These are phyloP conservation scores for Apodospora peruviana DNA, from an alignment of 495 filamentous ascomycete genomes.

Conservation along the genomic window DNA sequence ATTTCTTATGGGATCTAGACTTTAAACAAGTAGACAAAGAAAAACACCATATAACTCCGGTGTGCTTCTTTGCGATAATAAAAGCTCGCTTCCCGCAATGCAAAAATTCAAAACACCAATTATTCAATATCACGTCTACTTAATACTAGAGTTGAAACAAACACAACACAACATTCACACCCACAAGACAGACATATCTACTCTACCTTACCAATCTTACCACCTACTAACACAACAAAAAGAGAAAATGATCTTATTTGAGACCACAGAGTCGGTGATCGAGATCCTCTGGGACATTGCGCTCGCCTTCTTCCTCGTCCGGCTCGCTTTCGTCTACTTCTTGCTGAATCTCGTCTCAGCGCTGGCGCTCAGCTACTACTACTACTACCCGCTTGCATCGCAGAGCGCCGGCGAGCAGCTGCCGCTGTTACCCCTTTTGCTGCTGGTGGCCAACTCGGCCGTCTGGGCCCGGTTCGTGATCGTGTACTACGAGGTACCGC, in stretches of 20 bases:
- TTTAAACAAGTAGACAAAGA: too few species aligned
- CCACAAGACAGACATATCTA: background rate
- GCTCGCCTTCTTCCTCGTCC: conserved; percentile 25
- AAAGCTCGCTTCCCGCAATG: too few species aligned
- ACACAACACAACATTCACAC: conserved; percentile 2
- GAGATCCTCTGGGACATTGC: conserved; percentile 31
- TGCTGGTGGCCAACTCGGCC: conserved; percentile 5
- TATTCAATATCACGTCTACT: too few species aligned
- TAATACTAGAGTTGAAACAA: background rate
- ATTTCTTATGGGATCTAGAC: too few species aligned
- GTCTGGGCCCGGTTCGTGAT: conserved; percentile 12
- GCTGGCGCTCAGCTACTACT: conserved; percentile 2
- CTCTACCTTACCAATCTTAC: background rate
- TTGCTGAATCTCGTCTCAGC: conserved; percentile 11
- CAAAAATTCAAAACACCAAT: too few species aligned
- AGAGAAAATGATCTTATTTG: conserved; percentile 16
- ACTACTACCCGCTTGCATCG: background rate
- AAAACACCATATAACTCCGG: too few species aligned
- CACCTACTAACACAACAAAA: background rate
- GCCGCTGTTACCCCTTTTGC: conserved; percentile 5
- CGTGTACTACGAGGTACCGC: conserved; percentile 19
- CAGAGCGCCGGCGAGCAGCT: too few species aligned
- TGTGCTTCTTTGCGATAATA: too few species aligned
- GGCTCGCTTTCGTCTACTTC: conserved; percentile 21
- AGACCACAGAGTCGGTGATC: conserved; percentile 23